These are phyloP conservation scores for Orychophragmus violaceus DNA, from an alignment of 345 rosid species.

Conservation along the genomic window DNA sequence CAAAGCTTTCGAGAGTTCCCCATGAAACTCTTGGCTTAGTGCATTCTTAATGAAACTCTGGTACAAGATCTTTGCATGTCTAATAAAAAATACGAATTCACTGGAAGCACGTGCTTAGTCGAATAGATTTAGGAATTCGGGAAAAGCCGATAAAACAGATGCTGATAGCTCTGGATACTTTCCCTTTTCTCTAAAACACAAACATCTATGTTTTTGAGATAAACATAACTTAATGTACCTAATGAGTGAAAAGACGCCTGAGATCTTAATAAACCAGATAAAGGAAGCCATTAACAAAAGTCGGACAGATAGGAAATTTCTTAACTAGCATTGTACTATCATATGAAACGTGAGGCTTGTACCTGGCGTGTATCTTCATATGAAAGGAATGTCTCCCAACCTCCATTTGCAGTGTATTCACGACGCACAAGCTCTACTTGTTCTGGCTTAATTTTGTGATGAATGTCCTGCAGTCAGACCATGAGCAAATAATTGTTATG, in stretches of 20 bases:
- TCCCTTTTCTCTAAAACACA: not conserved
- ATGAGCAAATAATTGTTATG: conserved; percentile 1
- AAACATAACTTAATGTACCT: not conserved
- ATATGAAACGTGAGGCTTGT: conserved; percentile 5
- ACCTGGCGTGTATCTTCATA: conserved; percentile 97
- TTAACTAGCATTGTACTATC: not conserved
- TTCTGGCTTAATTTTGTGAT: conserved; percentile 91
- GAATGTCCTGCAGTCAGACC: conserved; percentile 67
- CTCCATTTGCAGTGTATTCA: conserved; percentile 95
- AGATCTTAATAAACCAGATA: not conserved
- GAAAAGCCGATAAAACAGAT: not conserved
- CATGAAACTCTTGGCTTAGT: too few species aligned
- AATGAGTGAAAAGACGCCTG: not conserved
- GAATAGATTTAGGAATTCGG: not conserved
- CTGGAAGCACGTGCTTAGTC: not conserved
- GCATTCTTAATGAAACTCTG: too few species aligned
- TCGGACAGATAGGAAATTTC: not conserved
- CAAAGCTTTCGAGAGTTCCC: too few species aligned
- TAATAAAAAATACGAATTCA: not conserved
- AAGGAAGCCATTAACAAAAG: not conserved
- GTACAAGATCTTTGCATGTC: not conserved
- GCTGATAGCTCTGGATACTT: not conserved
- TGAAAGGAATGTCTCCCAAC: conserved; percentile 98
- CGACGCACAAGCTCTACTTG: conserved; percentile 99
- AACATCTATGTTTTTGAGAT: not conserved